Base-by-base conservation (phyloP, 352 stramenopile genomes). In the Phytophthora quininea region DNA sequence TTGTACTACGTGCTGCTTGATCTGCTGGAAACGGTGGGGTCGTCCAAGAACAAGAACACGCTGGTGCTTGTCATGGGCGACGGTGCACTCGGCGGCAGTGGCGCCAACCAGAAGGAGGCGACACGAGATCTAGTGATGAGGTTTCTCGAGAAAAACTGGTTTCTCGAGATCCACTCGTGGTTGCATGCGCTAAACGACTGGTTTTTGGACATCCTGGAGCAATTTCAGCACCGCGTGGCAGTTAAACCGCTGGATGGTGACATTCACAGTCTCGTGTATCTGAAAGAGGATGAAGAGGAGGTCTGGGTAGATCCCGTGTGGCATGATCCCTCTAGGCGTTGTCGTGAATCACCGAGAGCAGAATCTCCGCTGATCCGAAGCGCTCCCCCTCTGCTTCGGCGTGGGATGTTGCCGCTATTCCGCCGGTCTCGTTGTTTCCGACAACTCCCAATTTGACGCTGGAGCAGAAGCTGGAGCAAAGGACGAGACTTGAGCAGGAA, bases 51-150 rank as follows among this genome's bases (percentile, higher is more conserved):
- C n/a, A 58, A 61, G 24, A 83, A 78, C 56, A 80, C 72, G 4
- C 66, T 84, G 6, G 72, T 80, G 63, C 56, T 80, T 2, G 75
- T 84, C 12, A 84, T 75, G 27, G 72, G 72, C 15, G 75, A 79
- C 45, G 69, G 72, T 29, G 77, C 72, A 19, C 54, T 73, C 14
- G 66, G 69, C 15, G 52, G 64, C 5, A 80, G 76, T n/a, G 65
- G 65, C 37, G 29, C 51, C 0, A 60, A 73, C 15, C 65, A 73
- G 54, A 67, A 70, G n/a, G 69, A 69, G 33, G 69, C 62, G 5
- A 79, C 77, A n/a, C 68, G 60, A 12, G 62, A 74, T 4, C 56
- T 83, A 12, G 42, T 80, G 55, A 53, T 56, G 27, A 57, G 56
- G 51, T 83, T 79, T n/a, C 32, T 83, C 2, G 58, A 69, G 3